Percentiles rank a stretch among this genome's conserved stretches.
These are phyloP conservation scores for Centella asiatica DNA, from an alignment of 129 eudicot genomes.

Conservation along the genomic window DNA sequence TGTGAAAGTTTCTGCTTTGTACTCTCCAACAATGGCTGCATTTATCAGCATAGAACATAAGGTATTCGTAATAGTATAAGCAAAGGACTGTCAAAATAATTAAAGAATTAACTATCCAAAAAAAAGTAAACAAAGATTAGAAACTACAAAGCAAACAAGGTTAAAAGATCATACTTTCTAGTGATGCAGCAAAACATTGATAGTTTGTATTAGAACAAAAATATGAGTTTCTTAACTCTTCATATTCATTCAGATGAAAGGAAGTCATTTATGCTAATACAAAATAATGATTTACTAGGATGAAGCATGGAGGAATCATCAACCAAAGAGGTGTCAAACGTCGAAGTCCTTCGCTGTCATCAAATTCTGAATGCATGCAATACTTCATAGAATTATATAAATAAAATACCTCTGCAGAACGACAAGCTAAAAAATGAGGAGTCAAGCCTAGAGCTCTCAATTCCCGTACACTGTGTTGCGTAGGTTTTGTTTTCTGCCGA, in stretches of 20 bases:
- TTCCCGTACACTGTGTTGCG: conserved; percentile 93
- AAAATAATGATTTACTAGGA: too few species aligned
- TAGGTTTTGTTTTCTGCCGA: conserved; percentile 45
- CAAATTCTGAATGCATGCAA: not conserved
- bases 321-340: not conserved
- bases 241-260: not conserved
- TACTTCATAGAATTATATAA: not conserved
- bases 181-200: not conserved
- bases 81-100: not conserved
- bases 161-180: not conserved
- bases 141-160: not conserved
- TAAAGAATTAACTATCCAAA: not conserved
- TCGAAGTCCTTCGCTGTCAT: too few species aligned
- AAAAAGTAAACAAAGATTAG: not conserved
- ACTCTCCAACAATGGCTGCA: conserved; percentile 88
- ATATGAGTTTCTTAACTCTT: not conserved
- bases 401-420: conserved; percentile 72
- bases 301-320: not conserved
- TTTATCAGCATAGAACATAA: conserved; percentile 7
- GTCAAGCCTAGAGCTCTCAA: conserved; percentile 96
- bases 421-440: conserved; percentile 96
- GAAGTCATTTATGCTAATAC: not conserved
- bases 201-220: not conserved
- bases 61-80: not conserved
- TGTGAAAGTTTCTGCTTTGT: conserved; percentile 92